Conservation (phyloP, 768 basidiomycete genomes). For the Rhodotorula babjevae region DNA sequence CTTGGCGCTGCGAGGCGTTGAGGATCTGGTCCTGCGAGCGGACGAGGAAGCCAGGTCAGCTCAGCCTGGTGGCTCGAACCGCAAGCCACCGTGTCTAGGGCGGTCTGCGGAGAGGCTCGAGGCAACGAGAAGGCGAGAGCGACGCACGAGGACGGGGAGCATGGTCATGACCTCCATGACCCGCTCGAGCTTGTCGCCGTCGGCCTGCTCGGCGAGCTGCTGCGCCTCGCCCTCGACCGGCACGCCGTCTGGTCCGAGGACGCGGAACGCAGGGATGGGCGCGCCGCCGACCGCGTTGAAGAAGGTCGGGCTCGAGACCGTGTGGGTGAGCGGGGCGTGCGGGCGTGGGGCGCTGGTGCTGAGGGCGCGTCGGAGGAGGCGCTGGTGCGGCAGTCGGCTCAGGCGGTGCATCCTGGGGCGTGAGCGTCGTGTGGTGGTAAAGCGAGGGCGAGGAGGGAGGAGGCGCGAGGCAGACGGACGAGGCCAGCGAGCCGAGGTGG, state of each 20-base stretch:
- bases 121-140: neutral
- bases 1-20: conserved; percentile 88
- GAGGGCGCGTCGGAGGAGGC: neutral
- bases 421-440: too few relatives aligned
- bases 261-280: conserved; percentile 73
- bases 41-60: conserved; percentile 9
- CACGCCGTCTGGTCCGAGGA: conserved; percentile 74
- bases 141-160: conserved; percentile 4
- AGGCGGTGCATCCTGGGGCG: neutral
- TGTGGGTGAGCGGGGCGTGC: neutral
- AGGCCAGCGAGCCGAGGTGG: too few relatives aligned
- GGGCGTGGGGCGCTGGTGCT: neutral
- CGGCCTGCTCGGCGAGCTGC: conserved; percentile 8
- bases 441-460: too few relatives aligned
- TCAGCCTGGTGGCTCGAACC: too few relatives aligned
- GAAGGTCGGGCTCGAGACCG: conserved; percentile 9
- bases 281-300: conserved; percentile 8
- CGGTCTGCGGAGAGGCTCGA: neutral
- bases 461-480: too few relatives aligned
- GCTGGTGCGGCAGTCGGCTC: neutral
- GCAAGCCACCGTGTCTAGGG: too few relatives aligned
- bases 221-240: conserved; percentile 61
- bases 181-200: conserved; percentile 42
- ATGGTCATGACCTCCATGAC: conserved; percentile 56
- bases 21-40: conserved; percentile 63